Percentiles rank a stretch among this genome's conserved stretches.
Evolutionary conservation across 768 basidiomycete genomes (phyloP).

Genomic region (Tephrocybe sp.): DNA sequence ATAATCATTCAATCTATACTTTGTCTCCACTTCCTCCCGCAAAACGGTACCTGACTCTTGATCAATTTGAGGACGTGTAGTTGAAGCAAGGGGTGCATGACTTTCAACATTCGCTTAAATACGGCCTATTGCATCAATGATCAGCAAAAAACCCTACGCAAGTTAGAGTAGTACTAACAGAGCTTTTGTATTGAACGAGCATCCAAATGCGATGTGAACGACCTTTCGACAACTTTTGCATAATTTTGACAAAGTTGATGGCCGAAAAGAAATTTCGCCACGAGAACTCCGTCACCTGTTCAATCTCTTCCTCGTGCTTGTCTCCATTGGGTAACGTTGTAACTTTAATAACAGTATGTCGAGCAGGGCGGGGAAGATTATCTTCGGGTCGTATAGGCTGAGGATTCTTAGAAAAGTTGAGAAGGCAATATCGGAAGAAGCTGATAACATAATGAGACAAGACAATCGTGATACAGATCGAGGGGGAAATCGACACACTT

Average conservation of each 20-base stretch:
- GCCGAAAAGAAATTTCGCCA: constrained; percentile 98
- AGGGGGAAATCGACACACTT: constrained; percentile 49
- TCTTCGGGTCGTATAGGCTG: constrained; percentile 64
- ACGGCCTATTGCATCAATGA: constrained; percentile 66
- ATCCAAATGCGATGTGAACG: constrained; percentile 94
- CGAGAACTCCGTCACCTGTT: constrained; percentile 90
- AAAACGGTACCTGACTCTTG: constrained; percentile 98
- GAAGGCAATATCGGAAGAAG: constrained; percentile 94
- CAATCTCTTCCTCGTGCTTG: constrained; percentile 82
- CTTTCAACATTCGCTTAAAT: constrained; percentile 90
- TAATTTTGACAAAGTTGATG: constrained; percentile 96
- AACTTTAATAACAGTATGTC: constrained; percentile 57
- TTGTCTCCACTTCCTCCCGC: constrained; percentile 97
- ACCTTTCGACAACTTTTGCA: constrained; percentile 97
- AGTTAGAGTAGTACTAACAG: constrained; percentile 49
- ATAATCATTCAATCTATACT: constrained; percentile 42
- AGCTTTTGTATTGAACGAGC: constrained; percentile 97
- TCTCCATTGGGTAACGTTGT: constrained; percentile 71
- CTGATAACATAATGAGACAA: constrained; percentile 41
- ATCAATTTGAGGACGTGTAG: constrained; percentile 94
- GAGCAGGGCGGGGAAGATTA: constrained; percentile 56
- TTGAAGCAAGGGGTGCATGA: constrained; percentile 92
- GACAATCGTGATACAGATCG: background rate
- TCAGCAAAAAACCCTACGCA: background rate
- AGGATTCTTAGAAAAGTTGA: constrained; percentile 70